Conservation (phyloP, 2,329 filamentous ascomycete genomes). For the Ophiostoma populinum region DNA sequence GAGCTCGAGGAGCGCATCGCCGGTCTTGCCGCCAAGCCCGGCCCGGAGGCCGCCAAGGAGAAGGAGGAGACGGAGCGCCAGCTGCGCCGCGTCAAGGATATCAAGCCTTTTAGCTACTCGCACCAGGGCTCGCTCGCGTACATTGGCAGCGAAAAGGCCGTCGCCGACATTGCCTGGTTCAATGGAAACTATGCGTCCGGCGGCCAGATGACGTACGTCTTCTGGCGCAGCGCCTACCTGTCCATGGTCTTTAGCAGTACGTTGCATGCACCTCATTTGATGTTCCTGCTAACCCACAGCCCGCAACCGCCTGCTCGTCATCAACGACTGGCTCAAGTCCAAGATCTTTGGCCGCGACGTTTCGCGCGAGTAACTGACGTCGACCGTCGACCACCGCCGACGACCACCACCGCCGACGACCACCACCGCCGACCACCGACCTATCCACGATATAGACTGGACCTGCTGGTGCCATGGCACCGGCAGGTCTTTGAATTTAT, state of each 20-base stretch:
- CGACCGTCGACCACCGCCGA: no score
- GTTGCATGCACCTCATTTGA: slow-evolving; percentile 21
- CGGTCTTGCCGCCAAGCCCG: slow-evolving; percentile 47
- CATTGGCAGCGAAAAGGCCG: slow-evolving; percentile 91
- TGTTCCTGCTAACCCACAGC: slow-evolving; percentile 29
- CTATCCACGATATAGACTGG: no score
- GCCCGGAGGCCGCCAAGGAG: slow-evolving; percentile 51
- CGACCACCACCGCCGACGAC: no score
- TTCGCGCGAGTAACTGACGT: slow-evolving; percentile 66
- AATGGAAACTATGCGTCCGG: slow-evolving; percentile 91
- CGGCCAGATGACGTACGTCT: slow-evolving; percentile 87
- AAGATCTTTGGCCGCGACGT: slow-evolving; percentile 94
- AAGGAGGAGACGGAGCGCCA: slow-evolving; percentile 80
- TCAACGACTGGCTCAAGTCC: slow-evolving; percentile 92
- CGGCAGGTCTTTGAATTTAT: no score
- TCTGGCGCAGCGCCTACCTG: slow-evolving; percentile 95
- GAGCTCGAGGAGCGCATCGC: slow-evolving; percentile 60
- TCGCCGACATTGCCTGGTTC: slow-evolving; percentile 93
- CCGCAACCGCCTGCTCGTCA: slow-evolving; percentile 83
- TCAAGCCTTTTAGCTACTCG: slow-evolving; percentile 96
- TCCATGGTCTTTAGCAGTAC: slow-evolving; percentile 99
- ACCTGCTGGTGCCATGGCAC: no score
- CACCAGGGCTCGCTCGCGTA: slow-evolving; percentile 95
- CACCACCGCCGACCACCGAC: no score
- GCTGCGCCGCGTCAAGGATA: slow-evolving; percentile 75